A percentile compares a stretch with the other conserved stretches of the same genome.
These are phyloP conservation scores for Scedosporium dehoogii DNA, from an alignment of 2,329 filamentous ascomycete species.

Conservation along the genomic window DNA sequence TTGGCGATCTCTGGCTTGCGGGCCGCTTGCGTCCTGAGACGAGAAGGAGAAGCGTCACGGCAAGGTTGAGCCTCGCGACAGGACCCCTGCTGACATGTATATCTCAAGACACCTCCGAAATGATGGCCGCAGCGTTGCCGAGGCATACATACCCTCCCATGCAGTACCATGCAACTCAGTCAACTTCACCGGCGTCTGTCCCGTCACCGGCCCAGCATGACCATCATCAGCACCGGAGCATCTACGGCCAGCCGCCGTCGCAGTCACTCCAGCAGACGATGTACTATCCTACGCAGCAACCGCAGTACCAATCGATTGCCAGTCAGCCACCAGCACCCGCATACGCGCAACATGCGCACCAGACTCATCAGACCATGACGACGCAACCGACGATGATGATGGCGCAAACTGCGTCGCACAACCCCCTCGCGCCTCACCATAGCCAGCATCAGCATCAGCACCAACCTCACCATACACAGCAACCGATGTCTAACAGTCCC, in stretches of 20 bases:
- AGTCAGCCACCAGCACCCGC: conserved; percentile 50
- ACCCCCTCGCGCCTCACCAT: conserved; percentile 49
- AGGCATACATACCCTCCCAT: conserved; percentile 79
- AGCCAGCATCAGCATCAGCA: conserved; percentile 18
- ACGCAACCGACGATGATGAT: conserved; percentile 59
- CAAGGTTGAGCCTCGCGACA: background rate
- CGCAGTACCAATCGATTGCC: conserved; percentile 57
- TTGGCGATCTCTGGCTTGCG: conserved; percentile 10
- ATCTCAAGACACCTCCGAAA: conserved; percentile 47
- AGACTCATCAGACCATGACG: conserved; percentile 48
- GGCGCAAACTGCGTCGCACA: conserved; percentile 48
- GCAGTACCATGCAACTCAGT: conserved; percentile 85
- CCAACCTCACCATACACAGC: conserved; percentile 29
- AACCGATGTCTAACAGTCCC: conserved; percentile 51
- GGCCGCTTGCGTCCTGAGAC: background rate
- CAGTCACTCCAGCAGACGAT: conserved; percentile 73
- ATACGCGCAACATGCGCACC: conserved; percentile 49
- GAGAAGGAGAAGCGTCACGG: background rate
- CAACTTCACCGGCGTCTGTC: conserved; percentile 87
- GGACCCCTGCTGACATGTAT: background rate
- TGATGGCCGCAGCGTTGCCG: conserved; percentile 62
- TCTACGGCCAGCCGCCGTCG: conserved; percentile 72
- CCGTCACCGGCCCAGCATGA: conserved; percentile 84
- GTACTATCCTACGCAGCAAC: conserved; percentile 58
- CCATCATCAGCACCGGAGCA: conserved; percentile 79